Evolutionary conservation across 441 rosid species (phyloP).

Genomic region (Macaranga tanarius): DNA sequence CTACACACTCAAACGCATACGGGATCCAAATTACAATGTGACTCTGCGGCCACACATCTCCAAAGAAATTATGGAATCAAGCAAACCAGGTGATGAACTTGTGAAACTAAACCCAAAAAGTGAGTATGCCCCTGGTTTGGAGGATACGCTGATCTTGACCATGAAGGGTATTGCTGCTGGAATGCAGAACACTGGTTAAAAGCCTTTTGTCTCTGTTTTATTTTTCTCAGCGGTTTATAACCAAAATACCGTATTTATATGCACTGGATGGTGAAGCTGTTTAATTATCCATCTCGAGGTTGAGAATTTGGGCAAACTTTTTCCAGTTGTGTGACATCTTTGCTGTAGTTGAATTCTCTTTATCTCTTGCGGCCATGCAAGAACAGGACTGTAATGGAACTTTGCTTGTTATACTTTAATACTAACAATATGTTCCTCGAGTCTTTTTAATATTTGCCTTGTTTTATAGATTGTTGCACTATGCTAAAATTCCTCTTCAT

Average conservation of each 20-base stretch:
- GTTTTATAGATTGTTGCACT: not conserved
- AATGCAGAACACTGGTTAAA: conserved; percentile 84
- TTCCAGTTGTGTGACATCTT: conserved; percentile 14
- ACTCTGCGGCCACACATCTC: conserved; percentile 67
- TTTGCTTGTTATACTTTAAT: conserved; percentile 10
- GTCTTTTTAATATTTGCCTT: not conserved
- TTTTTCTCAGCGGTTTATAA: too few species aligned
- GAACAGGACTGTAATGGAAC: not conserved
- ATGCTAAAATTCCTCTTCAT: not conserved
- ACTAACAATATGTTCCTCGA: conserved; percentile 16
- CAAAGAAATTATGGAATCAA: conserved; percentile 60
- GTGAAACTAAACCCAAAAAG: conserved; percentile 74
- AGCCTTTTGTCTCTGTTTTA: not conserved
- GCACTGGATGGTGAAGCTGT: conserved; percentile 11
- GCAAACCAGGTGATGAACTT: conserved; percentile 69
- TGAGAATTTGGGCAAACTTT: not conserved
- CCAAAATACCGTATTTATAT: conserved; percentile 5
- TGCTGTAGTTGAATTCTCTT: conserved; percentile 1
- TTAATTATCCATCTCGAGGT: conserved; percentile 12
- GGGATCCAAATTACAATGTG: conserved; percentile 74
- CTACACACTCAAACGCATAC: conserved; percentile 77
- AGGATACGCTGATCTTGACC: conserved; percentile 92
- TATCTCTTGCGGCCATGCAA: conserved; percentile 7
- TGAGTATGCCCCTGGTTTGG: conserved; percentile 83
- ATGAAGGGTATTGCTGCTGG: conserved; percentile 98